Evolutionary conservation across 257 asterid genomes (phyloP).

Genomic region (Solanum bulbocastanum): DNA sequence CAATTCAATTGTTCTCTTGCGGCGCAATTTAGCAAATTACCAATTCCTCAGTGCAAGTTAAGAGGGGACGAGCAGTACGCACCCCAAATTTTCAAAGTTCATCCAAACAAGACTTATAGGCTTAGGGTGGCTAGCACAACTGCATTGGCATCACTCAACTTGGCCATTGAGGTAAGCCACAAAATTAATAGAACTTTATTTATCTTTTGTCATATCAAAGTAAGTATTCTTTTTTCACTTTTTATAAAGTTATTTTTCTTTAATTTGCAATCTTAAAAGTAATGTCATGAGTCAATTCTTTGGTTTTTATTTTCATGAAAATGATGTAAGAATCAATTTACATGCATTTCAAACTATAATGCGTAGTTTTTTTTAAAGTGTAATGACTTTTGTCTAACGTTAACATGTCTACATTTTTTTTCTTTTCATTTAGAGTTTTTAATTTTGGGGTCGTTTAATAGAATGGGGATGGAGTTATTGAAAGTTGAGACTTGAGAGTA

Average conservation of each 20-base stretch:
- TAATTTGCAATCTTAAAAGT: neutral
- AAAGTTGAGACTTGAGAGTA: neutral
- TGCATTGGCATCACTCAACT: conserved; percentile 63
- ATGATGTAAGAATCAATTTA: neutral
- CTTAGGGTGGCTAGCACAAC: conserved; percentile 77
- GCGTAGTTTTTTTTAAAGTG: neutral
- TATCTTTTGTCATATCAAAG: neutral
- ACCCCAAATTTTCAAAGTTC: conserved; percentile 50
- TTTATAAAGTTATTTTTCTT: neutral
- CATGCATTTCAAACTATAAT: fast-evolving
- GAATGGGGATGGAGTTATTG: neutral
- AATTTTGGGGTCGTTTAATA: too few relatives aligned
- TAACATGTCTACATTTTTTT: neutral
- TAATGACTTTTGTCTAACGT: neutral
- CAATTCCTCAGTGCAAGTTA: conserved; percentile 31
- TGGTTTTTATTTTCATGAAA: neutral
- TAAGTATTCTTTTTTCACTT: neutral
- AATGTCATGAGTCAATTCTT: neutral
- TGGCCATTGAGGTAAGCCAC: conserved; percentile 62
- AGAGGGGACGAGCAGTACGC: conserved; percentile 64
- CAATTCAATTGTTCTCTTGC: conserved; percentile 74
- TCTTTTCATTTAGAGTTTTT: neutral
- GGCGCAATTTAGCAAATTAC: conserved; percentile 28
- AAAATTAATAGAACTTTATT: neutral
- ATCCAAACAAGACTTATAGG: conserved; percentile 69